Evolutionary conservation across 176 grass and related monocot genomes (phyloP), one percentile per base, ranked within the genome.

Genomic region (Oryza glumipatula): DNA sequence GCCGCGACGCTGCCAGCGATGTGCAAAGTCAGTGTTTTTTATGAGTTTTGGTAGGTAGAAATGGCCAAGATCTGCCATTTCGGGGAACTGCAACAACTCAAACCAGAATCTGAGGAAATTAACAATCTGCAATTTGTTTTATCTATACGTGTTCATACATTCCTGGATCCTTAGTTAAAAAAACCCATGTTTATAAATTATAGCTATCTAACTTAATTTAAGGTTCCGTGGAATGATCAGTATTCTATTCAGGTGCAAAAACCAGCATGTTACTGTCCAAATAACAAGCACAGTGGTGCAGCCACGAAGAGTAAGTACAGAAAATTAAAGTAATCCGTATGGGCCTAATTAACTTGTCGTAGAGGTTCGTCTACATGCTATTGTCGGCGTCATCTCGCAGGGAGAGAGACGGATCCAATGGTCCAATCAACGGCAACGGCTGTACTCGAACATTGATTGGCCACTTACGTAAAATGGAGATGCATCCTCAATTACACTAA

Each of bases 111-210:
- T 52, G 41, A 52, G 10, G 39, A 17, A 61, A 65, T 87, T 90
- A 90, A 90, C 63, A 90, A 44, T 11, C 49, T 9, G 38, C 52
- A 73, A 43, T 41, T 61, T 83, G 7, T 6, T 22, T 35, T 30
- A 33, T 44, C 28, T 54, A 81, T 23, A 72, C 45, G 56, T 39
- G 17, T 67, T 24, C 78, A 54, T 48, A 86, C 84, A 90, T 90
- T 79, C 79, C 68, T 64, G 73, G 49, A 90, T 72, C 72, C 3
- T 76, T 76, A 33, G 7, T 70, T 80, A 80, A 77, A 61, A 61
- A 30, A 45, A 38, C 11, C 14, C 4, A 30, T 65, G 73, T 30
- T 70, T 39, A 10, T 22, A 10, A 16, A 1, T 41, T 17, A 54
- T 13, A 11, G 44, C 0, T 73, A 3, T 72, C 28, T 30, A 35